Percentiles rank a stretch among this genome's conserved stretches.
phyloP scores from a whole-genome alignment of 176 grass and related monocot genomes.

The Themeda triandra region DNA sequence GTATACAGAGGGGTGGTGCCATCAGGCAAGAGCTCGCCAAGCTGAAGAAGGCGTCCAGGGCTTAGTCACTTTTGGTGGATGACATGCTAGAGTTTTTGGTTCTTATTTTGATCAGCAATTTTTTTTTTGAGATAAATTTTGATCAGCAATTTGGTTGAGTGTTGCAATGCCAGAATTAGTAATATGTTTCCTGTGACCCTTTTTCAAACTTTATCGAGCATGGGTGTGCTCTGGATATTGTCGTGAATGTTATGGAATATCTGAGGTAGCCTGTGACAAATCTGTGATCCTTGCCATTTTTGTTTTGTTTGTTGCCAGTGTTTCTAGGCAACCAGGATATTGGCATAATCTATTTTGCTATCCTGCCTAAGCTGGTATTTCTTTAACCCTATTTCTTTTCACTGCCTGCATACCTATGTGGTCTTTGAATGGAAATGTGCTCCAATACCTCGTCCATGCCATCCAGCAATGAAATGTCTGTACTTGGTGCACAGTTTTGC shows the following conservation, averaged over 20 bases:
- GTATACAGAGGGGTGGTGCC: background rate
- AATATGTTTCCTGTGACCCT: conserved; percentile 25
- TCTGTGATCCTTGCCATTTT: background rate
- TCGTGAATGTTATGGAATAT: conserved; percentile 15
- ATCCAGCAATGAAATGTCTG: too few species aligned
- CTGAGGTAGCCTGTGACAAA: background rate
- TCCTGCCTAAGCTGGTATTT: too few species aligned
- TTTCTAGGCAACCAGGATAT: too few species aligned
- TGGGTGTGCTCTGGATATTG: conserved; percentile 23
- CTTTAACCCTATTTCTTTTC: too few species aligned
- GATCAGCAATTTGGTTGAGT: conserved; percentile 23
- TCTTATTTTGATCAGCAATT: conserved; percentile 23
- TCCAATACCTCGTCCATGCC: too few species aligned
- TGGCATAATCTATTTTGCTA: too few species aligned
- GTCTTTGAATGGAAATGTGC: too few species aligned
- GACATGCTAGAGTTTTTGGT: conserved; percentile 32
- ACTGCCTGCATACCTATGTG: too few species aligned
- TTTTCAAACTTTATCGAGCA: conserved; percentile 27
- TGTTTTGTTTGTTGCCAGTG: background rate
- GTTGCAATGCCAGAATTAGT: too few species aligned
- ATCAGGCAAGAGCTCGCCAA: background rate
- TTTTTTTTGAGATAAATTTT: too few species aligned
- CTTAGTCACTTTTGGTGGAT: conserved; percentile 8
- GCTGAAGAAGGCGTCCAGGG: conserved; percentile 36
- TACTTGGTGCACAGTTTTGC: too few species aligned